Evolutionary conservation across 176 grass and related monocot genomes (phyloP), one percentile per base, ranked within the genome.

Genomic region (Paspalum notatum): DNA sequence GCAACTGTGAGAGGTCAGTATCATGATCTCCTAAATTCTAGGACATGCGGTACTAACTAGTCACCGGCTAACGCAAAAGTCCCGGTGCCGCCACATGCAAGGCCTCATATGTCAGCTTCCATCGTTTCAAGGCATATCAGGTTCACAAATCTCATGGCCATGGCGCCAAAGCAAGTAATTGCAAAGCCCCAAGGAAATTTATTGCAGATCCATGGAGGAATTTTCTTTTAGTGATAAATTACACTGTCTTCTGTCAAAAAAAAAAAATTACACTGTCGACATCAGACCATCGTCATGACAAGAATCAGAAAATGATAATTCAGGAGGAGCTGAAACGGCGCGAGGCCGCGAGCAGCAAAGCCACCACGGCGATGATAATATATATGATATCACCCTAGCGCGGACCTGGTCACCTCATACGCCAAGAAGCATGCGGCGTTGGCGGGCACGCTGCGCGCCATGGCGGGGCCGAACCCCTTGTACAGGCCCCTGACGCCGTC

Each of bases 341-440:
- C 1, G 5, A 14, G 14, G 44, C 2, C 14, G 22, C 1, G 5
- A 14, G 14, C 12, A 24, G n/a, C 2, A 16, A 52, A 15, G 49
- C 9, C 8, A 20, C 4, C 12, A 22, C 3, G 16, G 4, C 9
- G 20, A n/a, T n/a, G n/a, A n/a, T n/a, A n/a, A n/a, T n/a, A n/a
- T n/a, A n/a, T n/a, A n/a, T n/a, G n/a, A n/a, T n/a, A n/a, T 84
- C 70, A 92, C 6, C 80, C 83, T n/a, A 97, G 83, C 61, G 87
- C 81, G 56, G 90, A 90, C 67, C 71, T 87, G 4, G 83, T 91
- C 12, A 97, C 60, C 78, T 97, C 90, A 40, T 97, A 97, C 26
- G 93, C 90, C 61, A 97, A 69, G 80, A 97, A 97, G 86, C 90
- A 97, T 2, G 88, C 93, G 25, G 72, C 90, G 55, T 97, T 97